Conservation (phyloP, 495 filamentous ascomycete genomes). For the Xylaria nigripes region DNA sequence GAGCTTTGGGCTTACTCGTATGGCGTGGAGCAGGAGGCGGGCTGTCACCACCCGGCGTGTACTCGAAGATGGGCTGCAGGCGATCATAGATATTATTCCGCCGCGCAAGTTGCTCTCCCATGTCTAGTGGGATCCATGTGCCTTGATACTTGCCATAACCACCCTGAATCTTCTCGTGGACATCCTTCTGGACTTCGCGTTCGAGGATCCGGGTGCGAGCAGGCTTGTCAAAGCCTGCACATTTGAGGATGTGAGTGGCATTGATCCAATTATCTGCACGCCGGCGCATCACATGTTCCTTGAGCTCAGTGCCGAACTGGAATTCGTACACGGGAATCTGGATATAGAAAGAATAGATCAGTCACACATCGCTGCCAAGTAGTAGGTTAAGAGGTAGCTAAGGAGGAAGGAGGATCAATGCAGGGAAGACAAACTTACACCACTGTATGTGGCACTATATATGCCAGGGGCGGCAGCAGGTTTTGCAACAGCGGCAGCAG, state of each 20-base stretch:
- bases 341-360: conserved; percentile 28
- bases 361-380: conserved; percentile 17
- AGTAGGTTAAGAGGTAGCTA: conserved; percentile 41
- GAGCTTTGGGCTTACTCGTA: conserved; percentile 64
- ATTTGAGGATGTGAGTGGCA: conserved; percentile 92
- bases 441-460: conserved; percentile 90
- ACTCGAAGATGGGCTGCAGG: conserved; percentile 82
- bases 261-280: conserved; percentile 87
- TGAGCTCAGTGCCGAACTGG: conserved; percentile 64
- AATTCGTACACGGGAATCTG: conserved; percentile 88
- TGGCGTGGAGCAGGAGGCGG: conserved; percentile 94
- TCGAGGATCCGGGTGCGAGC: conserved; percentile 90
- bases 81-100: conserved; percentile 79
- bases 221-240: conserved; percentile 63
- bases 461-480: conserved; percentile 36
- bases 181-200: conserved; percentile 90
- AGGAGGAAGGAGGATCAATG: neutral
- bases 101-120: conserved; percentile 70
- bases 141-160: conserved; percentile 99
- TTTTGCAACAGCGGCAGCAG: conserved; percentile 16
- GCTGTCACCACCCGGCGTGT: conserved; percentile 69
- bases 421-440: conserved; percentile 50
- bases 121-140: conserved; percentile 88
- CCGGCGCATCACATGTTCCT: conserved; percentile 79
- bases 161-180: conserved; percentile 95